Evolutionary conservation across 148 eudicot species (phyloP).

Genomic region (Cornus suecica): DNA sequence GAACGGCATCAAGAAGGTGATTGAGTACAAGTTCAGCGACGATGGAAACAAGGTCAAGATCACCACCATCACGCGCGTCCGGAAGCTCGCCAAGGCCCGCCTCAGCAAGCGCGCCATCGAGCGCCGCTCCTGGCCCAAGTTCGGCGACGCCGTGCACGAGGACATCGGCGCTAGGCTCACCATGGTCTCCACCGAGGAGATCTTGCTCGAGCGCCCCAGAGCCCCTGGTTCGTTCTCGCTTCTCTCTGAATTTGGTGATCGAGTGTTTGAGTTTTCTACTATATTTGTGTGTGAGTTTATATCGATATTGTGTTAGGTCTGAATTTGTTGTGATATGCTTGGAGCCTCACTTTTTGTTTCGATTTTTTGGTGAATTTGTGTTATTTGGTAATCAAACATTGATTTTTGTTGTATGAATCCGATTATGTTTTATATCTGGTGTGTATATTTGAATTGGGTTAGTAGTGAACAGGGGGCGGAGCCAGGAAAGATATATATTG

Average conservation of each 20-base stretch:
- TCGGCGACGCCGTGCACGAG: slow-evolving; percentile 61
- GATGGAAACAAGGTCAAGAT: slow-evolving; percentile 57
- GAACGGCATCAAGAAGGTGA: slow-evolving; percentile 53
- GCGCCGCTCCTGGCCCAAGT: slow-evolving; percentile 57
- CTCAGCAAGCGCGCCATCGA: slow-evolving; percentile 61
- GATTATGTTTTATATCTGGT: too few relatives aligned
- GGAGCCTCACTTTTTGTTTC: not conserved
- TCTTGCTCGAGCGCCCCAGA: slow-evolving; percentile 48
- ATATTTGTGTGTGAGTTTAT: too few relatives aligned
- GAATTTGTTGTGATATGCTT: too few relatives aligned
- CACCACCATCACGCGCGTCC: slow-evolving; percentile 57
- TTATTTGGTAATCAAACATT: not conserved
- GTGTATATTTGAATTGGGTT: too few relatives aligned
- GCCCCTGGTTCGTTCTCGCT: slow-evolving; percentile 36
- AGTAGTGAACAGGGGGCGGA: too few relatives aligned
- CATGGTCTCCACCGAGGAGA: slow-evolving; percentile 70
- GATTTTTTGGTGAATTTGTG: too few relatives aligned
- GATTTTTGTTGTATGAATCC: not conserved
- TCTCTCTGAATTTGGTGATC: too few relatives aligned
- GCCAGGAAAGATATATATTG: too few relatives aligned
- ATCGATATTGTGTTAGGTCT: too few relatives aligned
- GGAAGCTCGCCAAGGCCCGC: slow-evolving; percentile 57
- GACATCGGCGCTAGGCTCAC: slow-evolving; percentile 60
- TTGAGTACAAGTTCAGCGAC: slow-evolving; percentile 54
- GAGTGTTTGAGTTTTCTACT: too few relatives aligned